Evolutionary conservation across 495 filamentous ascomycete species (phyloP).

Genomic region (Thermochaetoides thermophila): DNA sequence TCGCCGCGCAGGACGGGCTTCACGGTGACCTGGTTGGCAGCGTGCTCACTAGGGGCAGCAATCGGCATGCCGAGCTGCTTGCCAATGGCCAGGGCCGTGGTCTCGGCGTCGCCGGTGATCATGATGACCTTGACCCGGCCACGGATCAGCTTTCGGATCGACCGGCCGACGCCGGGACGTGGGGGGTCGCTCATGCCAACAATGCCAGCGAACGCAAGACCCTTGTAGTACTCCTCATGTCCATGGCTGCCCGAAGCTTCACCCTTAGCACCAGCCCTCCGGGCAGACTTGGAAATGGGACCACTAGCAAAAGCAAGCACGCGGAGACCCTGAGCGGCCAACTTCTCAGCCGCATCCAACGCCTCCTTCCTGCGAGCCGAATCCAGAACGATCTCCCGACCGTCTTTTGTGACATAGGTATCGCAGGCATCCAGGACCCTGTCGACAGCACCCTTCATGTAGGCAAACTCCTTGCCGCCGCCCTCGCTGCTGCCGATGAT

Average conservation of each 20-base stretch:
- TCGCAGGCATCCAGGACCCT: conserved; percentile 75
- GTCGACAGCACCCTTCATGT: conserved; percentile 91
- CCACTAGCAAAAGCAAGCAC: conserved; percentile 90
- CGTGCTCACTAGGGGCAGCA: conserved; percentile 29
- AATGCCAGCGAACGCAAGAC: conserved; percentile 76
- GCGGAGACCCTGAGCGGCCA: conserved; percentile 83
- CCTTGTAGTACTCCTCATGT: conserved; percentile 61
- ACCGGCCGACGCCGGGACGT: conserved; percentile 70
- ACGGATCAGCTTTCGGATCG: conserved; percentile 81
- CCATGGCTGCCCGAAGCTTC: conserved; percentile 23
- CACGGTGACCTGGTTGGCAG: conserved; percentile 30
- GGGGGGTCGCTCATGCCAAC: conserved; percentile 98
- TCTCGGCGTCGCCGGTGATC: conserved; percentile 95
- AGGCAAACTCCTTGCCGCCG: conserved; percentile 54
- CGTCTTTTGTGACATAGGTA: conserved; percentile 76
- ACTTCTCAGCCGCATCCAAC: conserved; percentile 66
- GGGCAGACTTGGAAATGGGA: conserved; percentile 21
- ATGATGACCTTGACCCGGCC: conserved; percentile 94
- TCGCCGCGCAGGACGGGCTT: conserved; percentile 72
- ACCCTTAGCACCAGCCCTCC: conserved; percentile 13
- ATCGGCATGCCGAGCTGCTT: conserved; percentile 84
- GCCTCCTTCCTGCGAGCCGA: conserved; percentile 58
- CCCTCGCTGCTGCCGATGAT: conserved; percentile 54
- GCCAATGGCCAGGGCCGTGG: conserved; percentile 84
- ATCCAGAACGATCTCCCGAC: conserved; percentile 76